Evolutionary conservation across 2,329 filamentous ascomycete species (phyloP).

Genomic region (Phoma sp.): DNA sequence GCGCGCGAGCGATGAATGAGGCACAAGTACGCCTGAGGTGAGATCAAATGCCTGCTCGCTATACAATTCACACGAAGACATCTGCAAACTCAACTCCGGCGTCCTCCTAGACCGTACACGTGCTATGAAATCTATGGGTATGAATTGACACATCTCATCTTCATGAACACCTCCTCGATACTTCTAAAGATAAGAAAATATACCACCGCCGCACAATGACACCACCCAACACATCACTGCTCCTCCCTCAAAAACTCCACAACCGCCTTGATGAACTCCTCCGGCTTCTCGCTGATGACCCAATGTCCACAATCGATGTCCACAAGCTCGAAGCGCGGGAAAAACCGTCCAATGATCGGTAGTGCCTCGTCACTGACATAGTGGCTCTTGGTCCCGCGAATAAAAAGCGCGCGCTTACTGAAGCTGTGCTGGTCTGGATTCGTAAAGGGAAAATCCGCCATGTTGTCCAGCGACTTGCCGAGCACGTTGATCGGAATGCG

Average conservation of each 20-base stretch:
- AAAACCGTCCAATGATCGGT: conserved; percentile 81
- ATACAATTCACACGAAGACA: too few species aligned
- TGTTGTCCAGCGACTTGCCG: conserved; percentile 69
- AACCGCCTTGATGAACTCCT: conserved; percentile 74
- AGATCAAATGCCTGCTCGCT: too few species aligned
- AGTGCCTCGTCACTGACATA: conserved; percentile 83
- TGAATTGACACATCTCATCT: background rate
- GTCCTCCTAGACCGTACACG: too few species aligned
- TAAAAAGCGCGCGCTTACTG: conserved; percentile 78
- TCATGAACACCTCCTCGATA: background rate
- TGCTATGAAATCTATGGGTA: conserved; percentile 15
- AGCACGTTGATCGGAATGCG: conserved; percentile 79
- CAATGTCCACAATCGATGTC: conserved; percentile 85
- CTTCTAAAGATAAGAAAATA: background rate
- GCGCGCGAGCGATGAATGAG: too few species aligned
- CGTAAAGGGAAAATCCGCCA: conserved; percentile 89
- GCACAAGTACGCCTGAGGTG: too few species aligned
- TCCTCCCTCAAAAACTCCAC: conserved; percentile 67
- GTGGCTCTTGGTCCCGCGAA: conserved; percentile 76
- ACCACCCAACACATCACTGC: conserved; percentile 30
- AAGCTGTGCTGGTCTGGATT: conserved; percentile 73
- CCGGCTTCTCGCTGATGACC: conserved; percentile 87
- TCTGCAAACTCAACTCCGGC: too few species aligned
- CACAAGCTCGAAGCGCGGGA: conserved; percentile 74
- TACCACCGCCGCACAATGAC: background rate